Evolutionary conservation across 1,284 basidiomycete genomes (phyloP), one percentile per base, ranked within the genome.

Genomic region (Takashimella koratensis): DNA sequence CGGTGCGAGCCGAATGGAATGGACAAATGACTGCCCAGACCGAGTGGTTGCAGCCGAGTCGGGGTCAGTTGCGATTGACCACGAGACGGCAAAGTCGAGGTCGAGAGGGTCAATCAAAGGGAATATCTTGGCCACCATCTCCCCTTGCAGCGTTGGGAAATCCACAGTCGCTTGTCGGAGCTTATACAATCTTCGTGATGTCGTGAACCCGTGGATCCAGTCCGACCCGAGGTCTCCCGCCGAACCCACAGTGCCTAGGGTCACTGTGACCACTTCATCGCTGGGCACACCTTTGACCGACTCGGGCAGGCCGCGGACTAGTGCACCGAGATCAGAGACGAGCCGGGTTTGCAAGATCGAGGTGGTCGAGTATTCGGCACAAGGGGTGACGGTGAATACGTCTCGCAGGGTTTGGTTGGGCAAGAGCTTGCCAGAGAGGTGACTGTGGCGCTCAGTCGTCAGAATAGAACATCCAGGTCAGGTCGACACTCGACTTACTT

Each of bases 91-190:
- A 44, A 93, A 60, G 67, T 93, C 87, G 36, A 92, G 73, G 11
- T 85, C 79, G 23, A 80, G 72, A 0, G 90, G 86, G 60, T 87
- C 82, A 71, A 89, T 84, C 4, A 93, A 78, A 2, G 92, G 88
- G 68, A 95, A 92, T 44, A 92, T 81, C 30, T 71, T 70, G 0
- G 79, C 77, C 57, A 85, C 78, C 1, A 80, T 77, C 1, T 72
- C 52, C 3, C 73, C 42, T 0, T 86, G 80, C 21, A 95, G 84
- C 52, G 86, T 80, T 0, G 85, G 83, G 67, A 89, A 84, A 23
- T 79, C 70, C 23, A 68, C 30, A 8, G 8, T 36, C 16, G 30
- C 30, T 36, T 16, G 30, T 8, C 16, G 10, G 10, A 36, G 16
- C 16, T 16, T 8, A 36, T 36, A 36, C 30, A 8, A 16, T 36